Conservation (phyloP, 2,329 filamentous ascomycete genomes). For the Neoarthrinium moseri region DNA sequence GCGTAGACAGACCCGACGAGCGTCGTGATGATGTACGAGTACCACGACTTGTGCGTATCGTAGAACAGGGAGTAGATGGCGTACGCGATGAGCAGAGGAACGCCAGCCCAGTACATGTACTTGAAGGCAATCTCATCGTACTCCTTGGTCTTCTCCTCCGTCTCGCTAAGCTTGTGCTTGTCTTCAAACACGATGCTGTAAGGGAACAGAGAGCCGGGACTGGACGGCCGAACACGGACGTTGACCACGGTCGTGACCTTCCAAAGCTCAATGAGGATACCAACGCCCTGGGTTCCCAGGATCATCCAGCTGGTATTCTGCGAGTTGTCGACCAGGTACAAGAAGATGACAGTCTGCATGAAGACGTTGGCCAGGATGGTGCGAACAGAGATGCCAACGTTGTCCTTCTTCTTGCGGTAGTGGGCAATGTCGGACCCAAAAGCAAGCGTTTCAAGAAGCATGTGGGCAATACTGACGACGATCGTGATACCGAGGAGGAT, state of each 20-base stretch:
- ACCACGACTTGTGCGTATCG: slow-evolving; percentile 96
- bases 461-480: slow-evolving; percentile 83
- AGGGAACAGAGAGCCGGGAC: slow-evolving; percentile 69
- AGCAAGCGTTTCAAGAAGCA: slow-evolving; percentile 91
- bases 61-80: slow-evolving; percentile 89
- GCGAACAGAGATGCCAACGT: slow-evolving; percentile 92
- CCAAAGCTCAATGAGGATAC: slow-evolving; percentile 72
- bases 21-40: slow-evolving; percentile 91
- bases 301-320: slow-evolving; percentile 99
- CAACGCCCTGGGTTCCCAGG: slow-evolving; percentile 85
- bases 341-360: slow-evolving; percentile 94
- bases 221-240: slow-evolving; percentile 72
- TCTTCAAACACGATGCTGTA: slow-evolving; percentile 87
- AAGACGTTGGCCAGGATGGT: slow-evolving; percentile 97
- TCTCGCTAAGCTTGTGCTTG: slow-evolving; percentile 93
- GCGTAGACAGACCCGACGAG: slow-evolving; percentile 96
- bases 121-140: slow-evolving; percentile 98
- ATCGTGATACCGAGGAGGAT: slow-evolving; percentile 84
- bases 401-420: slow-evolving; percentile 99
- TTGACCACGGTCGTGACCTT: slow-evolving; percentile 96
- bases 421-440: slow-evolving; percentile 98
- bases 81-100: slow-evolving; percentile 86
- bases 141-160: slow-evolving; percentile 96
- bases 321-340: slow-evolving; percentile 96
- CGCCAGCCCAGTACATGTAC: slow-evolving; percentile 90